Evolutionary conservation across 2,329 filamentous ascomycete species (phyloP).

Genomic region (Trichoderma sp.): DNA sequence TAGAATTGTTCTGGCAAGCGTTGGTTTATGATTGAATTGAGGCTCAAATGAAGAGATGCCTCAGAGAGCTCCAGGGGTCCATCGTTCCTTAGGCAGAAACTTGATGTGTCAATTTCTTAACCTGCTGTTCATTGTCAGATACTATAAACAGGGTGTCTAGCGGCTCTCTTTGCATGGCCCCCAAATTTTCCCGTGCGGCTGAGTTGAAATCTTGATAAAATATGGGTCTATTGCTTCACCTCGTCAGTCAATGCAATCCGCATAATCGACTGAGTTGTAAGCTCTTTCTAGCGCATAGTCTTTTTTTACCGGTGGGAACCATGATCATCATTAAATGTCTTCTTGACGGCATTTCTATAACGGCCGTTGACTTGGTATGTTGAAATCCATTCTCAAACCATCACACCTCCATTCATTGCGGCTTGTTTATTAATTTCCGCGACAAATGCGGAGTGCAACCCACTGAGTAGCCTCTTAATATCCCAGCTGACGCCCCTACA

Average conservation of each 20-base stretch:
- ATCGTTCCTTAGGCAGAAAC: neutral
- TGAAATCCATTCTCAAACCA: neutral
- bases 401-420: no score
- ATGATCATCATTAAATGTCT: neutral
- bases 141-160: neutral
- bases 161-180: neutral
- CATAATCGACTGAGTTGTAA: neutral
- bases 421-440: neutral
- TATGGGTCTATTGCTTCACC: neutral
- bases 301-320: neutral
- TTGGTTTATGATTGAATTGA: neutral
- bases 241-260: neutral
- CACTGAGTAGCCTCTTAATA: neutral
- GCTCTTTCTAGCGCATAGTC: neutral
- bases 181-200: neutral
- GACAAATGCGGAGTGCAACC: neutral
- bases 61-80: neutral
- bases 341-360: neutral
- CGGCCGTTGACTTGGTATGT: neutral
- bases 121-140: neutral
- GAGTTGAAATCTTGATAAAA: neutral
- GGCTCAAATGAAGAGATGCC: neutral
- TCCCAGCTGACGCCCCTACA: neutral
- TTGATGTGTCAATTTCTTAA: neutral
- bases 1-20: neutral